phyloP scores from a whole-genome alignment of 2,329 filamentous ascomycete genomes.

The Ploettnerulaceae sp. region DNA sequence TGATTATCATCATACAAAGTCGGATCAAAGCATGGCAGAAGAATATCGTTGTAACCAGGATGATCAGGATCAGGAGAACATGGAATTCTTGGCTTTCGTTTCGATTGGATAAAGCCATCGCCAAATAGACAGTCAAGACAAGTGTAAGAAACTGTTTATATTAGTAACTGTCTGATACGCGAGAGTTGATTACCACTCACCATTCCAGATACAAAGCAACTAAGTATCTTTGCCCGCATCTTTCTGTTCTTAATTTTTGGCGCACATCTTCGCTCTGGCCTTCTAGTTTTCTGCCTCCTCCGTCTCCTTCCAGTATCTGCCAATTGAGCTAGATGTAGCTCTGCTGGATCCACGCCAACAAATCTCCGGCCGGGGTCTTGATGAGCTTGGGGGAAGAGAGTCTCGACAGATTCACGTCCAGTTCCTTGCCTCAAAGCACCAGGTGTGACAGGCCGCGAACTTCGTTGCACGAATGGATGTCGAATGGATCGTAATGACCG shows the following conservation, averaged over 20 bases:
- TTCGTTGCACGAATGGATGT: constrained; percentile 18
- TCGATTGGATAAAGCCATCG: constrained; percentile 61
- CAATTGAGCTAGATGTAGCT: constrained; percentile 43
- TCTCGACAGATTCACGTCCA: constrained; percentile 12
- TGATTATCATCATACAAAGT: constrained; percentile 60
- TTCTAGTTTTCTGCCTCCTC: constrained; percentile 33
- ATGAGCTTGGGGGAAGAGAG: constrained; percentile 15
- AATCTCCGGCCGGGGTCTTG: constrained; percentile 30
- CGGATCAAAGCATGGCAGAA: constrained; percentile 77
- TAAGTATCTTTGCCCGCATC: constrained; percentile 51
- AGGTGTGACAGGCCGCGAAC: constrained; percentile 17
- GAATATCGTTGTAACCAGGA: constrained; percentile 68
- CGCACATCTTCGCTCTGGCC: constrained; percentile 33
- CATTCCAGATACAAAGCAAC: constrained; percentile 58
- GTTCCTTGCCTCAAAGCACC: constrained; percentile 13
- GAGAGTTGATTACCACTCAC: constrained; percentile 13
- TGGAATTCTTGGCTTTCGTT: constrained; percentile 67
- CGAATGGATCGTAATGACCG: constrained; percentile 14
- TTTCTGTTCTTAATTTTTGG: constrained; percentile 51
- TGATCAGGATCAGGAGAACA: constrained; percentile 72
- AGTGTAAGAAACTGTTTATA: constrained; percentile 25
- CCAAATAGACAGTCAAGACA: constrained; percentile 47
- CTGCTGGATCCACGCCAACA: constrained; percentile 44
- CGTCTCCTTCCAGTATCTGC: constrained; percentile 41
- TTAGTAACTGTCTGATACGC: constrained; percentile 9